These are phyloP conservation scores for Hanseniaspora pseudoguilliermondii DNA, from an alignment of 805 yeast species.

Conservation along the genomic window DNA sequence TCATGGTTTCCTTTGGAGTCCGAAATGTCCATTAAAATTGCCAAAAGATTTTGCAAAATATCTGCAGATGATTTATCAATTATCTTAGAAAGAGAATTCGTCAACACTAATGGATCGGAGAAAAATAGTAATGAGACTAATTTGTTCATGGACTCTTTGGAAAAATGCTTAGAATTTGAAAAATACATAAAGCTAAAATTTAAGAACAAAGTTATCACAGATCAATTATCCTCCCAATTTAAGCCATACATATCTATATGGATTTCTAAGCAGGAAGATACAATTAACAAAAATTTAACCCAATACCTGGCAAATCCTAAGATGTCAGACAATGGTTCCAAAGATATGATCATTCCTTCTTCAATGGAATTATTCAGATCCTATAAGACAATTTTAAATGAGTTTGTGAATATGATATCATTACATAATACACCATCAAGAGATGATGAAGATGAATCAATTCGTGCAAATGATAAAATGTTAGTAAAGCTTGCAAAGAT, in stretches of 20 bases:
- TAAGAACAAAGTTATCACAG: slow-evolving; percentile 27
- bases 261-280: slow-evolving; percentile 71
- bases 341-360: slow-evolving; percentile 64
- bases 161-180: slow-evolving; percentile 77
- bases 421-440: slow-evolving; percentile 32
- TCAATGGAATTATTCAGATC: slow-evolving; percentile 76
- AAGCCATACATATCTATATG: slow-evolving; percentile 77
- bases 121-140: not conserved
- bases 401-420: slow-evolving; percentile 28
- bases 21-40: slow-evolving; percentile 53
- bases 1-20: slow-evolving; percentile 55
- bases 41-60: slow-evolving; percentile 49
- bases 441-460: slow-evolving; percentile 25
- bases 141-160: slow-evolving; percentile 50
- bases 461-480: slow-evolving; percentile 27
- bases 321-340: slow-evolving; percentile 34
- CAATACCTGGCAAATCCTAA: slow-evolving; percentile 51
- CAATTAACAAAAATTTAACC: slow-evolving; percentile 46
- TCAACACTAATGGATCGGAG: slow-evolving; percentile 22
- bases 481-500: slow-evolving; percentile 38
- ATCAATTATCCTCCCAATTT: slow-evolving; percentile 49
- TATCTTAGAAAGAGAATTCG: slow-evolving; percentile 35
- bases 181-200: slow-evolving; percentile 53
- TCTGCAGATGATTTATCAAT: slow-evolving; percentile 56
- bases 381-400: slow-evolving; percentile 61